Conservation (phyloP, 441 rosid species). For the Kokia cookei region DNA sequence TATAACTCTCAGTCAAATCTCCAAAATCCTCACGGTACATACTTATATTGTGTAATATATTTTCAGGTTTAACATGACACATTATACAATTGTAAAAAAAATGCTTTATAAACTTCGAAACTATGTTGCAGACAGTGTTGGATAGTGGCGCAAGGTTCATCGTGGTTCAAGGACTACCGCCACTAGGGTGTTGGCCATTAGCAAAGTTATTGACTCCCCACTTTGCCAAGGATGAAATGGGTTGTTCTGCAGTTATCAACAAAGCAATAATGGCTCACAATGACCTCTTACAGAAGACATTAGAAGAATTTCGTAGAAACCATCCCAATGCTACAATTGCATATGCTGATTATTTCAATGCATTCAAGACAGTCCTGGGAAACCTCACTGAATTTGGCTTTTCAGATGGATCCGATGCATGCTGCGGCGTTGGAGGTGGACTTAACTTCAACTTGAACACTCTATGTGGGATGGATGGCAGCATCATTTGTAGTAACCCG, state of each 20-base stretch:
- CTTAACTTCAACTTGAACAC: background rate
- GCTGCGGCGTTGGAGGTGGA: background rate
- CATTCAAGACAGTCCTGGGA: background rate
- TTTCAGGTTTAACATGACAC: too few relatives aligned
- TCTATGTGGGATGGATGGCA: background rate
- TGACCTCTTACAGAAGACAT: conserved; percentile 14
- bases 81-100: too few relatives aligned
- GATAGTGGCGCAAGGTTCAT: too few relatives aligned
- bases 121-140: too few relatives aligned
- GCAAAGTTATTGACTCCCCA: too few relatives aligned
- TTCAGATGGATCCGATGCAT: background rate
- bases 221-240: too few relatives aligned
- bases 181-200: too few relatives aligned
- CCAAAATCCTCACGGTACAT: conserved; percentile 20
- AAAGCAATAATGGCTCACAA: too few relatives aligned
- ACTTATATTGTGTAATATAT: background rate
- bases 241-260: too few relatives aligned
- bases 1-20: conserved; percentile 9
- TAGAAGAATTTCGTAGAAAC: conserved; percentile 7
- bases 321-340: too few relatives aligned
- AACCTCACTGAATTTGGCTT: background rate
- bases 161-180: too few relatives aligned
- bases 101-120: too few relatives aligned
- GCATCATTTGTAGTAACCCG: background rate
- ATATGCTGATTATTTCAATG: background rate